Base-by-base conservation (phyloP, 441 rosid genomes). In the Brassica hybrid region DNA sequence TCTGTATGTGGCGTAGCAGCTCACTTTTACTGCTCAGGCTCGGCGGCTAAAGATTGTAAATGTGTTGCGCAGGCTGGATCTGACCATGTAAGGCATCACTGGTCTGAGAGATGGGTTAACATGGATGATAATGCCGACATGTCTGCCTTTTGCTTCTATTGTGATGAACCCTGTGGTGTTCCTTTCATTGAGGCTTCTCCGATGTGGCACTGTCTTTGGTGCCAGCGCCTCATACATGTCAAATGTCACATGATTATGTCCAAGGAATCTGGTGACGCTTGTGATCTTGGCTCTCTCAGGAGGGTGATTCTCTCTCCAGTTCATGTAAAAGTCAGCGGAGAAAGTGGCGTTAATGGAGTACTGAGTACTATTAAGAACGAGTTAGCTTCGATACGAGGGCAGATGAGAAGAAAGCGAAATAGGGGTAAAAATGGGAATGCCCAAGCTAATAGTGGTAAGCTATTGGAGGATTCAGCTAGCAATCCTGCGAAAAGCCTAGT, bases 201-300 rank as follows among this genome's bases (percentile, higher is more conserved):
- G 1, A 84, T 83, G 58, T 89, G 93, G 93, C 93, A 89, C 67
- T 89, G 93, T 71, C 82, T 87, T 41, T 89, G 93, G 91, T 89
- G 93, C 79, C 93, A 89, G 63, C 88, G 89, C 34, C 91, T 85
- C 54, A 80, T 89, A 71, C 93, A 89, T 76, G 90, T 89, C 4
- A 87, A 87, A 65, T 89, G 93, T 69, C 93, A 89, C 65, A 70
- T 84, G 66, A 85, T 85, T 67, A 85, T 89, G 93, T 87, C 84
- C 16, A 82, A 81, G 56, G 91, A 86, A 85, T 85, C 89, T 62
- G 93, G 89, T 66, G 86, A 87, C 66, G 77, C 79, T 72, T 89
- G 93, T 77, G 87, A 89, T 79, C 84, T 89, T 73, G 91, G 93
- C 74, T 80, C 88, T 66, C 89, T 85, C 74, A 84, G 91, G 78